A percentile compares a stretch with the other conserved stretches of the same genome.
These are phyloP conservation scores for Acanthamoeba quina DNA, from an alignment of 208 protist genomes.

Conservation along the genomic window DNA sequence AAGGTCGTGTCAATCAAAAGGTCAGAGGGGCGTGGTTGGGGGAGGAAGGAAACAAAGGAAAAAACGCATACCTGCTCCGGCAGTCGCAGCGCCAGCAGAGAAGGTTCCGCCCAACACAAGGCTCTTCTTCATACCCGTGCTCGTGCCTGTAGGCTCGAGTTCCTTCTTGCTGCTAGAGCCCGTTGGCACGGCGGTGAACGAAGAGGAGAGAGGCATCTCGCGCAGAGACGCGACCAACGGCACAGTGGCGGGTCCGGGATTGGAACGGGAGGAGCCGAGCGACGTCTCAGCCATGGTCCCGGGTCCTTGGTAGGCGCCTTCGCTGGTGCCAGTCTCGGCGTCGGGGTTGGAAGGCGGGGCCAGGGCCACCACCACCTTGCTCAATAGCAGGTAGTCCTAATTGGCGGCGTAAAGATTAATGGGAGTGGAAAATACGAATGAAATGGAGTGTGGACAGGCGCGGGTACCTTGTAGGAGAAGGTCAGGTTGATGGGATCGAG, in stretches of 20 bases:
- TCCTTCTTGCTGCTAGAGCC: background rate
- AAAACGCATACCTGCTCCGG: background rate
- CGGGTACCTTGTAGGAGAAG: conserved; percentile 64
- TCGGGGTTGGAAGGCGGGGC: conserved; percentile 32
- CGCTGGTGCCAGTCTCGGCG: background rate
- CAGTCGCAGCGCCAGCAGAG: background rate
- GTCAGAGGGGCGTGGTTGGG: too few species aligned
- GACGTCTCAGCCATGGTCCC: background rate
- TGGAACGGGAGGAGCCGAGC: background rate
- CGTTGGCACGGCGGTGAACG: background rate
- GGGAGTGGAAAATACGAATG: background rate
- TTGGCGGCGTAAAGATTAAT: background rate
- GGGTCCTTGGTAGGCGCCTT: background rate
- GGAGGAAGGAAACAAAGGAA: background rate
- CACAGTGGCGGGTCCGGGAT: background rate
- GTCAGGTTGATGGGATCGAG: conserved; percentile 69
- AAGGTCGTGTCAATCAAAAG: too few species aligned
- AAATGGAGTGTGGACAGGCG: background rate
- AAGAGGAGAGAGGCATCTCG: background rate
- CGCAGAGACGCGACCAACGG: background rate
- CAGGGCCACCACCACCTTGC: conserved; percentile 13
- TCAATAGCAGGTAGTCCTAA: conserved; percentile 57
- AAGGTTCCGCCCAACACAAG: conserved; percentile 21
- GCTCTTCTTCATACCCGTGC: background rate
- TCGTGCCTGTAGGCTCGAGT: background rate